These are phyloP conservation scores for Myriosclerotinia curreyana DNA, from an alignment of 2,329 filamentous ascomycete genomes.

Conservation along the genomic window DNA sequence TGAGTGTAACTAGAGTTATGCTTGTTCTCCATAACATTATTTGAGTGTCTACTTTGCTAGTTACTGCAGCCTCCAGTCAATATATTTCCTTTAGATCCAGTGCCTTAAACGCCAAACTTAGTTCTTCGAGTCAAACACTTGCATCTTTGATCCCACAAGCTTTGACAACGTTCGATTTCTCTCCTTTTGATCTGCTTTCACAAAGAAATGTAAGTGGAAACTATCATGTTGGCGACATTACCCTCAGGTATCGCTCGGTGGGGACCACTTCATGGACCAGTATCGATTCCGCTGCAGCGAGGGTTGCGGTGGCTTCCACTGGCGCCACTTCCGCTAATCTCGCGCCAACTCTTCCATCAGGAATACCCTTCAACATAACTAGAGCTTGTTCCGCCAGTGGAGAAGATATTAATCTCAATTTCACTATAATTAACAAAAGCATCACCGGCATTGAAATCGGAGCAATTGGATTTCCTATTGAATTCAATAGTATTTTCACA, in stretches of 20 bases:
- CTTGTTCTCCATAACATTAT: background rate
- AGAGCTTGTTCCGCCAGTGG: constrained; percentile 51
- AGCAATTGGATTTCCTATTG: constrained; percentile 55
- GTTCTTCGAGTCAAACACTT: constrained; percentile 48
- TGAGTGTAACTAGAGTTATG: background rate
- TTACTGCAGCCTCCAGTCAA: constrained; percentile 1
- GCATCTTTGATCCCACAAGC: constrained; percentile 45
- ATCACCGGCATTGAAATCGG: constrained; percentile 49
- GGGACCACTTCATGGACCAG: constrained; percentile 45
- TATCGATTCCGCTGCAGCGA: constrained; percentile 46
- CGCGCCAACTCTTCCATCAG: constrained; percentile 43
- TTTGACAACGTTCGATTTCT: constrained; percentile 50
- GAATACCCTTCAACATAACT: constrained; percentile 46
- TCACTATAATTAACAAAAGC: constrained; percentile 50
- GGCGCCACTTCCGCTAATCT: constrained; percentile 43
- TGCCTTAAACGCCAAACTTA: constrained; percentile 45
- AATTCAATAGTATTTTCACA: constrained; percentile 62
- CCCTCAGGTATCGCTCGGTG: constrained; percentile 50
- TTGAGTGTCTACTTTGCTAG: constrained; percentile 1
- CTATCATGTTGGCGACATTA: constrained; percentile 59
- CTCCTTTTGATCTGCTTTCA: constrained; percentile 51
- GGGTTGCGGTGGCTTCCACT: constrained; percentile 40
- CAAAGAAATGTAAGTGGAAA: constrained; percentile 50
- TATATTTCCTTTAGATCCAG: constrained; percentile 25
- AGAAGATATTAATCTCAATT: constrained; percentile 50